Percentiles rank a stretch among this genome's conserved stretches.
Conservation (phyloP, 139 green algal species). For the Diplosphaera chodatii region DNA sequence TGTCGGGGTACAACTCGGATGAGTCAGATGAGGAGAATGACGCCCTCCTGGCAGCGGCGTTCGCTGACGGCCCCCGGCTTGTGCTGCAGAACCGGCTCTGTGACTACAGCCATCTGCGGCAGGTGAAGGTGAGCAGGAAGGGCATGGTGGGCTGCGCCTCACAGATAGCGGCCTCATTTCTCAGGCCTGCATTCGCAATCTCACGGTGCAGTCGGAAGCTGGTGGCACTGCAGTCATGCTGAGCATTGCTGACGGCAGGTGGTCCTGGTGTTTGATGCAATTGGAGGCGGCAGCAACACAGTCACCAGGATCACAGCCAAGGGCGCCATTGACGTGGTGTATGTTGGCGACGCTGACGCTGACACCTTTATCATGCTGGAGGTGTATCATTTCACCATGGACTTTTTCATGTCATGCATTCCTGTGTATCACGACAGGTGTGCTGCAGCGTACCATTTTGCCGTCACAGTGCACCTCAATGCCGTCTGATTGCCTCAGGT, state of each 20-base stretch:
- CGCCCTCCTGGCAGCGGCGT: not conserved
- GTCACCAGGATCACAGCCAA: not conserved
- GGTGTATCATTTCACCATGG: not conserved
- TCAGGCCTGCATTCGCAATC: too few species aligned
- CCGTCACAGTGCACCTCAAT: too few species aligned
- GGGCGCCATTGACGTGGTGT: constrained; percentile 17
- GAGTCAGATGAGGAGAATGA: not conserved
- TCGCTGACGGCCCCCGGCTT: not conserved
- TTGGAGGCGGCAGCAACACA: not conserved
- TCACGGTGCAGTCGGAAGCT: not conserved
- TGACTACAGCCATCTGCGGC: not conserved
- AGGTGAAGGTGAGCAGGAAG: not conserved
- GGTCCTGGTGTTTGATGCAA: constrained; percentile 5
- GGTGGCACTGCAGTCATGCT: too few species aligned
- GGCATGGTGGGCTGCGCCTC: too few species aligned
- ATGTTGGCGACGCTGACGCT: constrained; percentile 1
- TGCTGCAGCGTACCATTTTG: too few species aligned
- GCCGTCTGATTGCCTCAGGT: not conserved
- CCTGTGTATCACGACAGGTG: too few species aligned
- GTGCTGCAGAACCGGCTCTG: not conserved
- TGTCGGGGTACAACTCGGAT: not conserved
- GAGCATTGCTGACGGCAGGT: not conserved
- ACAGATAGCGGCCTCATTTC: too few species aligned
- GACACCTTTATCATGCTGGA: constrained; percentile 13
- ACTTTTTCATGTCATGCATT: too few species aligned